Conservation (phyloP, 805 yeast genomes). For the Barnettozyma californica region DNA sequence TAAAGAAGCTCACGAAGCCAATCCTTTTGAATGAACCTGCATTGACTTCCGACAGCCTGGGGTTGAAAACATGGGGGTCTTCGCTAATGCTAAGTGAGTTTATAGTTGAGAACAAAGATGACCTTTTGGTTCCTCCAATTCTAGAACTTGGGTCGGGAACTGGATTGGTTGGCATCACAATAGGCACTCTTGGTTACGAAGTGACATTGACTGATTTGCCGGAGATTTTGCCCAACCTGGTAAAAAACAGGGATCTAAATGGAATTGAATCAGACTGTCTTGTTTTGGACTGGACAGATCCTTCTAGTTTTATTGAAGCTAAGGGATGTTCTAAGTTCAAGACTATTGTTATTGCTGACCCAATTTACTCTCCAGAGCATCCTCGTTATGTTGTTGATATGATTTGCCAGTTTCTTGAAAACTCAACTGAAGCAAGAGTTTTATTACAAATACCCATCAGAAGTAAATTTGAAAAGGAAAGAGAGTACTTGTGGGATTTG, state of each 20-base stretch:
- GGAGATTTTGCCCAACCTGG: slow-evolving; percentile 67
- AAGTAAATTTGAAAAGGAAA: slow-evolving; percentile 55
- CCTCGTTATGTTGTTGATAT: slow-evolving; percentile 68
- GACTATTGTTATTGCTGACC: slow-evolving; percentile 76
- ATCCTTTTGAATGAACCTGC: slow-evolving; percentile 69
- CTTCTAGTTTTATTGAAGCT: slow-evolving; percentile 33
- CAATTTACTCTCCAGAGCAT: slow-evolving; percentile 79
- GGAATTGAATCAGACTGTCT: slow-evolving; percentile 33
- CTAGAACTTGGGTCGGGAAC: slow-evolving; percentile 95
- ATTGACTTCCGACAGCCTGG: slow-evolving; percentile 79
- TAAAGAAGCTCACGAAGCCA: slow-evolving; percentile 31
- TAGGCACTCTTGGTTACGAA: slow-evolving; percentile 44
- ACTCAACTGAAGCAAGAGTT: slow-evolving; percentile 36
- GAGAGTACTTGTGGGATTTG: slow-evolving; percentile 55
- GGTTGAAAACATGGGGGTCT: slow-evolving; percentile 96
- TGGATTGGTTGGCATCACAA: slow-evolving; percentile 78
- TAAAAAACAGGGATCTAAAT: slow-evolving; percentile 54
- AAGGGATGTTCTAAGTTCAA: slow-evolving; percentile 36
- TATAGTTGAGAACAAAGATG: slow-evolving; percentile 34
- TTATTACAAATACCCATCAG: slow-evolving; percentile 76
- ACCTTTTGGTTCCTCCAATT: slow-evolving; percentile 25
- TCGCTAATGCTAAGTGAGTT: slow-evolving; percentile 60
- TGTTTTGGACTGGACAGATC: slow-evolving; percentile 76
- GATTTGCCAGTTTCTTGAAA: slow-evolving; percentile 42
- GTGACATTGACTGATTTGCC: slow-evolving; percentile 65